These are phyloP conservation scores for Quercus ilex DNA, from an alignment of 306 rosid genomes.

Conservation along the genomic window DNA sequence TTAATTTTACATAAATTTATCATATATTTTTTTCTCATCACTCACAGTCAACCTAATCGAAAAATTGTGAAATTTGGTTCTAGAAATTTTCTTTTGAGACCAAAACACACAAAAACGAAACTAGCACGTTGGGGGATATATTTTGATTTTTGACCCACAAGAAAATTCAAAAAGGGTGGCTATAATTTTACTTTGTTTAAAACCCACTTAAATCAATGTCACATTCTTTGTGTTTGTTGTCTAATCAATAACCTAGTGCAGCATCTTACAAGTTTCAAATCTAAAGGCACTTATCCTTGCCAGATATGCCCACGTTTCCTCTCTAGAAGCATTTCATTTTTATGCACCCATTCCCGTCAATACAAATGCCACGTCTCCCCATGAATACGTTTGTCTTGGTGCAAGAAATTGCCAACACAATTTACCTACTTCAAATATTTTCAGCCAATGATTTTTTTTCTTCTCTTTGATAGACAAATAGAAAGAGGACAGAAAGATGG, in stretches of 20 bases:
- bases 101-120: not conserved
- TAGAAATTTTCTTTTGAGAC: no score
- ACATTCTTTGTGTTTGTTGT: not conserved
- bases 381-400: not conserved
- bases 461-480: no score
- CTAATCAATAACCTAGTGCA: not conserved
- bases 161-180: not conserved
- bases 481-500: no score
- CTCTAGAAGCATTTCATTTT: not conserved
- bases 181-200: not conserved
- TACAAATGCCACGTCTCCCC: not conserved
- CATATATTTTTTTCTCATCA: fast-evolving
- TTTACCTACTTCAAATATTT: no score
- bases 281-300: not conserved
- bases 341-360: not conserved
- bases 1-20: no score
- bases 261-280: not conserved
- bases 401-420: not conserved
- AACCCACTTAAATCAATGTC: not conserved
- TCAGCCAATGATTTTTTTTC: no score
- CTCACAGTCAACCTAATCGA: fast-evolving
- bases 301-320: not conserved
- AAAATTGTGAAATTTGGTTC: no score
- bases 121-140: not conserved
- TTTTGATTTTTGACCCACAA: not conserved